Evolutionary conservation across 139 green algal genomes (phyloP), one percentile per base, ranked within the genome.

Genomic region (Limnomonas spitsbergensis): DNA sequence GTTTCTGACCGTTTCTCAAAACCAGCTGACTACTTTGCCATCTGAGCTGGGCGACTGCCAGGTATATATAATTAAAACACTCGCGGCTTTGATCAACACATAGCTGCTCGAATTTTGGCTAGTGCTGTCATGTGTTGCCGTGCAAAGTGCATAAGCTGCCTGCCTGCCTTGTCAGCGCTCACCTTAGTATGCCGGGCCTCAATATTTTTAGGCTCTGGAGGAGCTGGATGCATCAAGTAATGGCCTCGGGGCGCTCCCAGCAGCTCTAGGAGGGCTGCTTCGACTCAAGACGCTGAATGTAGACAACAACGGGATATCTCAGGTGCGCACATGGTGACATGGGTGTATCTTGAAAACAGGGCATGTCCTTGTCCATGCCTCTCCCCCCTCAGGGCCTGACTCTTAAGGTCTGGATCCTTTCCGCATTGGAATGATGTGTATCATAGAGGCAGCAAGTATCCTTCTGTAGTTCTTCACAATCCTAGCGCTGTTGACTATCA

Each of bases 251-350:
- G n/a, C 36, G 20, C 67, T 89, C 7, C 82, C 79, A 3, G 69
- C 76, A 14, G n/a, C 42, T 14, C 69, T 76, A 7, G 32, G 34
- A 24, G 7, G 29, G 3, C 81, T 93, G 38, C 68, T 78, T 66
- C 56, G 69, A 0, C 67, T 93, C 29, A 81, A 88, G 53, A 39
- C 73, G 0, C 61, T 87, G 29, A 47, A 54, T 4, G 40, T 86
- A 2, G 84, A 91, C 71, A 71, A 73, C 38, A 93, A 93, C 76
- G 29, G 29, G n/a, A 86, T 92, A 24, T 24, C 7, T 37, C 61
- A 72, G 61, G 61, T 72, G 61, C 27, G 29, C 61, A 24, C 29
- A 36, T 34, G 27, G 9, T 14, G 20, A 61, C 20, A 29, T 61
- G 14, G 14, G 47, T 61, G 47, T 61, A 61, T 20, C 14, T 29